Evolutionary conservation across 2,329 filamentous ascomycete species (phyloP), one percentile per base, ranked within the genome.

Genomic region (Decorospora gaudefroyi): DNA sequence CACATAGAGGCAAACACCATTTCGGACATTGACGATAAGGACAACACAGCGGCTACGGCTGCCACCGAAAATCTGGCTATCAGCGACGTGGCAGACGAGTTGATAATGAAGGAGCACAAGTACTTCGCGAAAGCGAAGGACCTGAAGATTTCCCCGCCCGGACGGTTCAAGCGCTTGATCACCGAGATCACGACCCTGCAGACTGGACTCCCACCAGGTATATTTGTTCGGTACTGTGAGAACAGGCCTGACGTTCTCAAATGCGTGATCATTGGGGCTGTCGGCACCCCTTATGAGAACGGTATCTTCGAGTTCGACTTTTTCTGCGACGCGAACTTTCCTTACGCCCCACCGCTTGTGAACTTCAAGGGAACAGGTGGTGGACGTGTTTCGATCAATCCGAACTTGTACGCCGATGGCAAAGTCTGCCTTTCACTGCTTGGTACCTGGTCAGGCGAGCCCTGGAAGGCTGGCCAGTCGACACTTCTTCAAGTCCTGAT

Each of bases 301-400:
- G 78, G 78, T 0, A 55, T 81, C 3, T 81, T 80, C 53, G 78
- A 81, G 51, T 82, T 82, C 44, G 78, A 81, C 52, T 52, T 81
- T 21, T 73, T 72, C 22, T 78, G 75, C 35, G 57, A 61, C 6
- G 9, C 19, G 0, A 51, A 69, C 0, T 81, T 77, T 42, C 78
- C 79, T 0, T 49, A 61, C 1, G 38, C 18, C 0, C 73, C 77
- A 8, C 78, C 78, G 0, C 5, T 36, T 5, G 67, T 79, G 46
- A 36, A 45, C 1, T 78, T 78, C 53, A 71, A 64, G 45, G 78
- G 75, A 0, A 79, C 78, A 0, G 74, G 72, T 1, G 64, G 67
- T 3, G 74, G 74, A 0, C 45, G 1, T 3, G 59, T 66, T 1
- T 34, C 55, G 0, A 76, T 80, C 53, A 81, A 81, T 55, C 78